Percentiles rank a stretch among this genome's conserved stretches.
Conservation (phyloP, 768 basidiomycete genomes). For the Erythrobasidium yunnanense region DNA sequence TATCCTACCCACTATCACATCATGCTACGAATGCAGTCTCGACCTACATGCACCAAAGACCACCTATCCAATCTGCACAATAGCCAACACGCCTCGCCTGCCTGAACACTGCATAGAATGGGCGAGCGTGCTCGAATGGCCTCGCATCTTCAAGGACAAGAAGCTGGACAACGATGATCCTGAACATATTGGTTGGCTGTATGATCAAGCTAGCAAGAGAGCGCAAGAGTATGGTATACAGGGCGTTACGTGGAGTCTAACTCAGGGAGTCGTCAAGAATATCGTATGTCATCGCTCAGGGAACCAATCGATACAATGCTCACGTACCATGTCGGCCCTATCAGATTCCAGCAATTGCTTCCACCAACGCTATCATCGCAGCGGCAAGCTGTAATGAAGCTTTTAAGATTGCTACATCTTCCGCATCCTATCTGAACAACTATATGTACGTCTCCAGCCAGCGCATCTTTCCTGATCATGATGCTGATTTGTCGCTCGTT, state of each 20-base stretch:
- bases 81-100: conserved; percentile 92
- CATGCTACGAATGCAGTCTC: conserved; percentile 95
- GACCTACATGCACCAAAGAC: conserved; percentile 98
- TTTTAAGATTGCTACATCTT: conserved; percentile 93
- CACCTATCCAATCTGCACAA: conserved; percentile 94
- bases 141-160: conserved; percentile 80
- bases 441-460: conserved; percentile 62
- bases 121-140: conserved; percentile 98
- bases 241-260: conserved; percentile 93
- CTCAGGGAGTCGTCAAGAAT: conserved; percentile 98
- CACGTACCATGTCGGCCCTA: background rate
- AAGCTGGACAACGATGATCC: conserved; percentile 96
- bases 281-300: conserved; percentile 51
- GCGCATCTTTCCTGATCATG: conserved; percentile 17
- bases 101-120: conserved; percentile 99
- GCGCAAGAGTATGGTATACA: conserved; percentile 94
- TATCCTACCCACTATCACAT: conserved; percentile 84
- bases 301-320: background rate
- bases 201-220: conserved; percentile 62
- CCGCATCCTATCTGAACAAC: conserved; percentile 86
- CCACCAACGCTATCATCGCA: conserved; percentile 95
- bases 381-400: conserved; percentile 98
- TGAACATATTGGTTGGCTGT: conserved; percentile 91
- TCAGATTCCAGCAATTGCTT: conserved; percentile 73
- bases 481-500: no score